phyloP scores from a whole-genome alignment of 768 basidiomycete species.

The Pholiota molesta region DNA sequence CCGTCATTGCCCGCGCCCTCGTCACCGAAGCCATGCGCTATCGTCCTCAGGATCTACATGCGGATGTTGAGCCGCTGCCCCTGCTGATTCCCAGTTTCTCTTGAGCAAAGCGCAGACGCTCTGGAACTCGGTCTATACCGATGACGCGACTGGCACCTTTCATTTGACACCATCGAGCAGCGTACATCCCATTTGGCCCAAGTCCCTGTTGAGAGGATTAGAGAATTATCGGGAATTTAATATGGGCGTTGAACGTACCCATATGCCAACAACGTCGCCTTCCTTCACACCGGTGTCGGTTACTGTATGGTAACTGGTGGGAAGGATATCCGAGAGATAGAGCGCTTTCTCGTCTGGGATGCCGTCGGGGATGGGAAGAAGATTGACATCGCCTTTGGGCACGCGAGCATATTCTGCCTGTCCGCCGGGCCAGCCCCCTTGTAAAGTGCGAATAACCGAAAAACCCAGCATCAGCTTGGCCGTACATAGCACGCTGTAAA shows the following conservation, averaged over 20 bases:
- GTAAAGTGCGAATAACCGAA: constrained; percentile 76
- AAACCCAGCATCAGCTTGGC: constrained; percentile 70
- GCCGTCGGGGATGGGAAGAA: constrained; percentile 67
- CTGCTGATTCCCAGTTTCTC: constrained; percentile 48
- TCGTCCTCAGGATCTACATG: too few relatives aligned
- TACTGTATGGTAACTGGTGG: constrained; percentile 75
- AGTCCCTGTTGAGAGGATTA: constrained; percentile 44
- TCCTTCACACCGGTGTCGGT: constrained; percentile 73
- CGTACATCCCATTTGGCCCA: constrained; percentile 69
- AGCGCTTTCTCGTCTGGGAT: constrained; percentile 64
- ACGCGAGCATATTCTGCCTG: constrained; percentile 79
- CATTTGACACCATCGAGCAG: constrained; percentile 59
- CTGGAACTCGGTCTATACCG: constrained; percentile 63
- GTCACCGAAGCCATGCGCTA: too few relatives aligned
- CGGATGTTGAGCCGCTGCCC: too few relatives aligned
- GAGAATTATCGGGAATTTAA: not conserved
- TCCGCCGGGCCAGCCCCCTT: constrained; percentile 72
- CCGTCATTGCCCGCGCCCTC: too few relatives aligned
- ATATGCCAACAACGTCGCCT: constrained; percentile 72
- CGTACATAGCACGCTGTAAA: constrained; percentile 62
- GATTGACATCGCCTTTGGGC: constrained; percentile 72
- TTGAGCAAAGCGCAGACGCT: constrained; percentile 47
- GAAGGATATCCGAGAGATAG: constrained; percentile 64
- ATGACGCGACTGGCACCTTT: constrained; percentile 76
- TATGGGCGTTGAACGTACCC: constrained; percentile 42